Evolutionary conservation across 2,329 filamentous ascomycete species (phyloP).

Genomic region (Beauveria australis): DNA sequence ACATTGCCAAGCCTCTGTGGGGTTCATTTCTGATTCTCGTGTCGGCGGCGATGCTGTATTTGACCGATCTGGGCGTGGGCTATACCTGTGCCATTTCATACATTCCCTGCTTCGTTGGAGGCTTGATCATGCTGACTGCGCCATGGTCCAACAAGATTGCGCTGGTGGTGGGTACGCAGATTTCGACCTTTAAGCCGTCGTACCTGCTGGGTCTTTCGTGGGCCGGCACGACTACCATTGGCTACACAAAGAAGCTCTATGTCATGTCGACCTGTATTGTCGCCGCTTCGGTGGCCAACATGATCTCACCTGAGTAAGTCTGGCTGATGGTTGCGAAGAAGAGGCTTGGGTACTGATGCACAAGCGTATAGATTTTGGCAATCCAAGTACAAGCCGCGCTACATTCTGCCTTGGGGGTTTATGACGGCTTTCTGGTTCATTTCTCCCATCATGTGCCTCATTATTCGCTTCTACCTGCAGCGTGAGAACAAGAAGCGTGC

Average conservation of each 20-base stretch:
- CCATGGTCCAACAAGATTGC: constrained; percentile 22
- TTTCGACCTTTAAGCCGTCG: constrained; percentile 23
- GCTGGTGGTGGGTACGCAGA: constrained; percentile 21
- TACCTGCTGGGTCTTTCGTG: constrained; percentile 21
- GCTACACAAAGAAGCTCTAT: constrained; percentile 18
- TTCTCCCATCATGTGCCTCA: constrained; percentile 18
- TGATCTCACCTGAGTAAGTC: constrained; percentile 22
- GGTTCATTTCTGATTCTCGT: constrained; percentile 16
- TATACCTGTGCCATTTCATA: constrained; percentile 20
- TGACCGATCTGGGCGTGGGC: constrained; percentile 16
- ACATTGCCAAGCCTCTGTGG: constrained; percentile 18
- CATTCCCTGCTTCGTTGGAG: constrained; percentile 18
- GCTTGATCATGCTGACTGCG: constrained; percentile 16
- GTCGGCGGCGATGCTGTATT: constrained; percentile 16
- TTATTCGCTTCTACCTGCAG: constrained; percentile 18
- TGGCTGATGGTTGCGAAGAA: background rate
- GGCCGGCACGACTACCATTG: constrained; percentile 18
- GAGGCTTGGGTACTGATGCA: background rate
- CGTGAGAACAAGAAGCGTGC: constrained; percentile 15
- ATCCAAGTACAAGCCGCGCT: constrained; percentile 16
- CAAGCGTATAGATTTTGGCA: constrained; percentile 16
- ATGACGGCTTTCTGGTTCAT: constrained; percentile 20
- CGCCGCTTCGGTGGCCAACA: constrained; percentile 18
- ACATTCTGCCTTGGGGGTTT: constrained; percentile 17
- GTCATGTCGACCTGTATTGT: constrained; percentile 18